These are phyloP conservation scores for Oryza australiensis DNA, from an alignment of 176 grass and related monocot species.

Conservation along the genomic window DNA sequence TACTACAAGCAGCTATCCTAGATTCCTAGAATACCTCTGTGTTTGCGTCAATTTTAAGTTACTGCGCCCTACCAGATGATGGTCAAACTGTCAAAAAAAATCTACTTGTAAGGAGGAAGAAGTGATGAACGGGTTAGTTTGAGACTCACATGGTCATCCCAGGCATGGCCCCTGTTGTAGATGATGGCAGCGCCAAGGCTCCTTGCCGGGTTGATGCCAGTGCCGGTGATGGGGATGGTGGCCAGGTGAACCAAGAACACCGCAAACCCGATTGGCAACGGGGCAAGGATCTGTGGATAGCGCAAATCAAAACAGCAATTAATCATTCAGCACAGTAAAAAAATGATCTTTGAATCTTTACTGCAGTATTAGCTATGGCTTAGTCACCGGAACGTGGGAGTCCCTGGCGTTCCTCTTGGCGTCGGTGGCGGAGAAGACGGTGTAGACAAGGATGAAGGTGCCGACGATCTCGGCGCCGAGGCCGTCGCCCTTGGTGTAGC, in stretches of 20 bases:
- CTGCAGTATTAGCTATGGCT: not conserved
- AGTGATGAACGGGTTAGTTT: not conserved
- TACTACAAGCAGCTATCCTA: not conserved
- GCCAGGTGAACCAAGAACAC: conserved; percentile 96
- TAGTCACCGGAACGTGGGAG: conserved; percentile 87
- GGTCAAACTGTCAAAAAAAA: not conserved
- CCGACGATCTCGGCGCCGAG: conserved; percentile 88
- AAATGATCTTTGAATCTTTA: not conserved
- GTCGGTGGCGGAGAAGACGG: conserved; percentile 97
- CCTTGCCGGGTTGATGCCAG: conserved; percentile 94
- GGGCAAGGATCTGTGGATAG: conserved; percentile 70
- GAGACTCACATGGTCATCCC: conserved; percentile 76
- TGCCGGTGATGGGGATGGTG: conserved; percentile 98
- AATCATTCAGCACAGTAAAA: not conserved
- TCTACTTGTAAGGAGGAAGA: not conserved
- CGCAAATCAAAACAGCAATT: not conserved
- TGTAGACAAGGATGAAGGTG: conserved; percentile 96
- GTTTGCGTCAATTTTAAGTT: not conserved
- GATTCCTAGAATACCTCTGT: not conserved
- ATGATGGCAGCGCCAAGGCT: conserved; percentile 87
- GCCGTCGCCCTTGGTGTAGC: conserved; percentile 85
- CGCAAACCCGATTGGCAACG: conserved; percentile 84
- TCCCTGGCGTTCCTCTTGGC: conserved; percentile 97
- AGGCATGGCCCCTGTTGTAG: conserved; percentile 67
- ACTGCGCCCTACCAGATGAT: not conserved